phyloP scores from a whole-genome alignment of 2,329 filamentous ascomycete species.

The Dactylonectria macrodidyma region DNA sequence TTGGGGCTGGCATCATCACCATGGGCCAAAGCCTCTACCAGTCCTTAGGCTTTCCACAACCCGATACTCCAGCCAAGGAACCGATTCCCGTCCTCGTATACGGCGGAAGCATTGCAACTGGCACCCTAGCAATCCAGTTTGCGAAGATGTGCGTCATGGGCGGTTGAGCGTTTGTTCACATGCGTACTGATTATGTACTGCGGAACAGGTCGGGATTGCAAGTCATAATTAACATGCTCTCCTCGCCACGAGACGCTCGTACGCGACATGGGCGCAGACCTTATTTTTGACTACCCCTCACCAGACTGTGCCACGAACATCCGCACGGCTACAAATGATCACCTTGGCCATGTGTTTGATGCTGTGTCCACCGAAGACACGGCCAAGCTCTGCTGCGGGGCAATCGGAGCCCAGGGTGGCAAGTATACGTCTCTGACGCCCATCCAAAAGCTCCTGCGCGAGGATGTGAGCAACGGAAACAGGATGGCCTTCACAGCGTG shows the following conservation, averaged over 20 bases:
- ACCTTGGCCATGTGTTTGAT: not conserved
- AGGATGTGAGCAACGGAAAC: too few species aligned
- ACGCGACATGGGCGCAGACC: constrained; percentile 54
- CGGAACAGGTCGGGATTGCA: too few species aligned
- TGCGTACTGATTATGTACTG: too few species aligned
- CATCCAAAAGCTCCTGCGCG: too few species aligned
- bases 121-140: constrained; percentile 64
- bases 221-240: constrained; percentile 44
- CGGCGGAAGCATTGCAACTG: constrained; percentile 67
- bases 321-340: constrained; percentile 40
- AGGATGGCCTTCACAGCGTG: too few species aligned
- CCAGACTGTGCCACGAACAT: constrained; percentile 45
- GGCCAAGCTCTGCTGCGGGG: not conserved
- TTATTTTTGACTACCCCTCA: constrained; percentile 61
- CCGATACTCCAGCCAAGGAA: constrained; percentile 56
- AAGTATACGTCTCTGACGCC: too few species aligned
- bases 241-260: constrained; percentile 52
- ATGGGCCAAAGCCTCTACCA: not conserved
- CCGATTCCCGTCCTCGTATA: constrained; percentile 59
- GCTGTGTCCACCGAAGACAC: not conserved
- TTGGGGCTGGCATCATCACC: too few species aligned
- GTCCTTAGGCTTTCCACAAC: constrained; percentile 51
- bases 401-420: too few species aligned
- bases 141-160: constrained; percentile 53
- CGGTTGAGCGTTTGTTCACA: too few species aligned